A percentile compares a stretch with the other conserved stretches of the same genome.
phyloP scores from a whole-genome alignment of 2,329 filamentous ascomycete genomes.

The Ophiocordyceps camponoti-saundersi region DNA sequence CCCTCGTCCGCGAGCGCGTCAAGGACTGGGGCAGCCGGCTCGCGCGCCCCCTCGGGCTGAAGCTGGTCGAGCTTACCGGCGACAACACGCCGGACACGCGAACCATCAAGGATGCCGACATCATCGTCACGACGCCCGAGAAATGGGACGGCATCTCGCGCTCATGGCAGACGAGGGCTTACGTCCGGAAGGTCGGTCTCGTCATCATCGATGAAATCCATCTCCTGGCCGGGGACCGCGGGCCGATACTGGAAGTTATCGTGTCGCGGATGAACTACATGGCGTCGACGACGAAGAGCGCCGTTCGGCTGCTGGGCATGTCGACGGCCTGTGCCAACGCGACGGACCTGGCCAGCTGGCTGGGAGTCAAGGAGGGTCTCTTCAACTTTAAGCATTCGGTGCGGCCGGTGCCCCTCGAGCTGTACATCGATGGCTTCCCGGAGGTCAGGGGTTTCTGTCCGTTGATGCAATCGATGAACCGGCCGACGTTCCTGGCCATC shows the following conservation, averaged over 20 bases:
- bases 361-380: slow-evolving; percentile 85
- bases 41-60: slow-evolving; percentile 67
- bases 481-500: slow-evolving; percentile 89
- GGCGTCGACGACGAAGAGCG: slow-evolving; percentile 76
- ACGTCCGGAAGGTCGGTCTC: slow-evolving; percentile 83
- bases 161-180: slow-evolving; percentile 95
- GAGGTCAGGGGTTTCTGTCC: slow-evolving; percentile 92
- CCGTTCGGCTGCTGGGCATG: slow-evolving; percentile 91
- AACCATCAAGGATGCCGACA: slow-evolving; percentile 88
- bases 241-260: slow-evolving; percentile 96
- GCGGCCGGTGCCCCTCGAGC: slow-evolving; percentile 83
- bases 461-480: slow-evolving; percentile 98
- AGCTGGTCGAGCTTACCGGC: slow-evolving; percentile 84
- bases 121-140: slow-evolving; percentile 98
- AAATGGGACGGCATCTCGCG: slow-evolving; percentile 99
- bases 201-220: slow-evolving; percentile 99
- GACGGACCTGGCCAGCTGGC: slow-evolving; percentile 84
- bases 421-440: slow-evolving; percentile 95
- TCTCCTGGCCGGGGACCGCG: slow-evolving; percentile 86
- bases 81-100: slow-evolving; percentile 96
- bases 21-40: slow-evolving; percentile 84
- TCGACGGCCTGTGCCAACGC: slow-evolving; percentile 97
- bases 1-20: slow-evolving; percentile 86
- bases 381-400: slow-evolving; percentile 98
- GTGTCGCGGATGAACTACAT: slow-evolving; percentile 96